A percentile compares a stretch with the other conserved stretches of the same genome.
These are phyloP conservation scores for Vitis amurensis DNA, from an alignment of 164 flowering plant species.

Conservation along the genomic window DNA sequence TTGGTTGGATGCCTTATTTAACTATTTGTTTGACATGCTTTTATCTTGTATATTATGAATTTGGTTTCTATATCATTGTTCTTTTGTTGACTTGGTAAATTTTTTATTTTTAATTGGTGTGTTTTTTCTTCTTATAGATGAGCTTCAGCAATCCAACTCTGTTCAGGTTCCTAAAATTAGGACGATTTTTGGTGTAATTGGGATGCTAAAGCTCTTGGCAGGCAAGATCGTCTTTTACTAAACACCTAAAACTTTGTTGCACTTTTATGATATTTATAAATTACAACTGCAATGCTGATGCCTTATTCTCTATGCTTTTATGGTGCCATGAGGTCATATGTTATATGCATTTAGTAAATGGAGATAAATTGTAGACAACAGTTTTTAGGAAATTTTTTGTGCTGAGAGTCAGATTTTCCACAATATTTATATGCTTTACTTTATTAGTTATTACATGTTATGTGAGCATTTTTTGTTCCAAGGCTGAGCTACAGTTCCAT, in stretches of 20 bases:
- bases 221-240: conserved; percentile 38
- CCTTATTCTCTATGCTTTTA: too few species aligned
- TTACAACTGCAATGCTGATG: too few species aligned
- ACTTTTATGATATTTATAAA: too few species aligned
- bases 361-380: too few species aligned
- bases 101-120: background rate
- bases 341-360: too few species aligned
- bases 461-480: too few species aligned
- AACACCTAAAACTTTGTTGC: background rate
- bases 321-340: too few species aligned
- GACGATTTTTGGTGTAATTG: conserved; percentile 82
- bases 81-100: background rate
- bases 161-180: conserved; percentile 70
- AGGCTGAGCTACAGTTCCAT: too few species aligned
- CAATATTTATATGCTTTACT: too few species aligned
- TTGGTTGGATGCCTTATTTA: conserved; percentile 44
- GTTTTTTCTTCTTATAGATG: conserved; percentile 34
- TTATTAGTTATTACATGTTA: too few species aligned
- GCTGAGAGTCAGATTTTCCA: too few species aligned
- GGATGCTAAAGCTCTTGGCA: conserved; percentile 84
- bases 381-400: too few species aligned
- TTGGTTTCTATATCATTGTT: background rate
- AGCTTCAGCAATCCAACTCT: conserved; percentile 54
- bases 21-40: background rate
- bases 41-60: background rate